Evolutionary conservation across 1,139 yeast genomes (phyloP).

Genomic region (Saccharomycopsis hybrid): DNA sequence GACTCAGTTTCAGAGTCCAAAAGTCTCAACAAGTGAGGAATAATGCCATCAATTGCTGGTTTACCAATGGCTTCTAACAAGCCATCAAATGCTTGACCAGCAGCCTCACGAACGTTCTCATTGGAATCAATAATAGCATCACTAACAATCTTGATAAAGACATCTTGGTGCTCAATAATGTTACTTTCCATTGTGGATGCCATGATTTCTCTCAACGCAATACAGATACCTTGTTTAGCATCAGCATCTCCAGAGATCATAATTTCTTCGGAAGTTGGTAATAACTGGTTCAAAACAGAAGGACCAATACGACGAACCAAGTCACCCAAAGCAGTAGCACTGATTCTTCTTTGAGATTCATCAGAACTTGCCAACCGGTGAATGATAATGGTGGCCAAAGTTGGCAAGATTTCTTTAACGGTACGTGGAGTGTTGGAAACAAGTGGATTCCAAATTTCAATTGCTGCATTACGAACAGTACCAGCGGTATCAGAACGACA

Average conservation of each 20-base stretch:
- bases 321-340: slow-evolving; percentile 93
- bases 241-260: slow-evolving; percentile 56
- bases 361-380: slow-evolving; percentile 77
- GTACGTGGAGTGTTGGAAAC: slow-evolving; percentile 95
- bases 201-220: slow-evolving; percentile 82
- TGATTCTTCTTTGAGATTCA: slow-evolving; percentile 74
- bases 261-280: slow-evolving; percentile 76
- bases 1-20: slow-evolving; percentile 56
- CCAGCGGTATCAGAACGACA: slow-evolving; percentile 91
- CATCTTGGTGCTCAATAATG: slow-evolving; percentile 57
- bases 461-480: slow-evolving; percentile 83
- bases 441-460: slow-evolving; percentile 95
- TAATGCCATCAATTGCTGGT: slow-evolving; percentile 77
- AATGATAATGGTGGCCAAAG: slow-evolving; percentile 74
- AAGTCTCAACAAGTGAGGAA: slow-evolving; percentile 75
- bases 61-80: slow-evolving; percentile 80
- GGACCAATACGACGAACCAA: slow-evolving; percentile 93
- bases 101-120: slow-evolving; percentile 78
- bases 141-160: slow-evolving; percentile 69
- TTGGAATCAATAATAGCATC: slow-evolving; percentile 73
- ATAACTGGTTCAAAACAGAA: slow-evolving; percentile 72
- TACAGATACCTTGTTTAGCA: slow-evolving; percentile 93
- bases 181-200: slow-evolving; percentile 64
- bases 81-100: slow-evolving; percentile 85
- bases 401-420: slow-evolving; percentile 86